These are phyloP conservation scores for Lactifluus volemus DNA, from an alignment of 768 basidiomycete species.

Conservation along the genomic window DNA sequence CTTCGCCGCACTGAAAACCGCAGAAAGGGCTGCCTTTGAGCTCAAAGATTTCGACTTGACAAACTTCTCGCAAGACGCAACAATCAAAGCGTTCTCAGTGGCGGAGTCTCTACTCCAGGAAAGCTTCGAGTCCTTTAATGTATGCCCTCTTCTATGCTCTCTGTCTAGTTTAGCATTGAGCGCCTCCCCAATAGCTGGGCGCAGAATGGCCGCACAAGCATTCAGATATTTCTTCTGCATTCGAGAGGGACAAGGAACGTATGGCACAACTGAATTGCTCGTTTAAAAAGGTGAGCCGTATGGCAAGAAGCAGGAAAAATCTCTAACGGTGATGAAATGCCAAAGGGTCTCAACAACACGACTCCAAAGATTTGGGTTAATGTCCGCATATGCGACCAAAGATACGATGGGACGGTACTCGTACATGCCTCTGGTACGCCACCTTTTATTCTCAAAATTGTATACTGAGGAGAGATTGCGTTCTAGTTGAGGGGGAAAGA, in stretches of 20 bases:
- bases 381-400: background rate
- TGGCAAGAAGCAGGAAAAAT: background rate
- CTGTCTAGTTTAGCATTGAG: background rate
- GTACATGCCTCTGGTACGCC: background rate
- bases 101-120: background rate
- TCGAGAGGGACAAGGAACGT: slow-evolving; percentile 1
- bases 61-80: background rate
- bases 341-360: background rate
- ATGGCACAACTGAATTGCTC: background rate
- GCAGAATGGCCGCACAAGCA: background rate
- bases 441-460: background rate
- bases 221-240: background rate
- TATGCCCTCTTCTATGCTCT: background rate
- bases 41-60: background rate
- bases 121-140: background rate
- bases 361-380: background rate
- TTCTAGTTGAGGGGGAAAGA: background rate
- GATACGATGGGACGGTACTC: background rate
- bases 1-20: background rate
- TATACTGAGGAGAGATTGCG: background rate
- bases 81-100: background rate
- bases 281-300: background rate
- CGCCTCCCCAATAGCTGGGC: background rate
- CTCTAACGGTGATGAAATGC: background rate
- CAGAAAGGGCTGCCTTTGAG: background rate